Base-by-base conservation (phyloP, 2,329 filamentous ascomycete genomes). In the Coniochaeta ligniaria region DNA sequence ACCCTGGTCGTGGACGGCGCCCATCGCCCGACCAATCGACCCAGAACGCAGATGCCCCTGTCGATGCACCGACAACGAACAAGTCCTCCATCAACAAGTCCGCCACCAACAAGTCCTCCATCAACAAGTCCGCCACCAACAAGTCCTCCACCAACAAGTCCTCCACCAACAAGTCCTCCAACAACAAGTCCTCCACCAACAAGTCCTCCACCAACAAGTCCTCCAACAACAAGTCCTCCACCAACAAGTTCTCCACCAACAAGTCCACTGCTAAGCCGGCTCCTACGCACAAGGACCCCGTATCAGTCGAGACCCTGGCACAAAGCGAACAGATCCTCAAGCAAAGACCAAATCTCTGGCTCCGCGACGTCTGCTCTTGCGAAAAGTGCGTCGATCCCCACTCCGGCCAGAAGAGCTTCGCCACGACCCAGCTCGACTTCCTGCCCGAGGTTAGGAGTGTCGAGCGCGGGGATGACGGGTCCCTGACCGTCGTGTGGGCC, bases 401-500 rank as follows among this genome's bases (percentile, higher is more conserved):
- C n/a, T 86, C 85, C 1, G 83, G 83, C 52, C 84, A 87, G 63
- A 84, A 85, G 69, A 81, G 73, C 62, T 81, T 79, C 66, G 73
- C 74, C 1, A 78, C 76, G 4, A 71, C 72, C 31, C 74, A 79
- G 35, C 72, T 82, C 6, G 72, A 74, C 6, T 26, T 63, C 1
- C 56, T 67, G 12, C 73, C 79, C 31, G 57, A 63, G 14, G 69
- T 79, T 22, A 62, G 66, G 4, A 33, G 63, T 1, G 73, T 75
- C 33, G 63, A 66, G 1, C 58, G 72, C 1, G 65, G 66, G 17
- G 66, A 74, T 0, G 73, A 78, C 20, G 78, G 78, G 9, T 73
- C 75, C 1, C 72, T 91, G 14, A 74, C 78, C 22, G 73, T 94
- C 8, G 69, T 75, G n/a, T 95, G 91, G 86, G 67, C 72, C 6